phyloP scores from a whole-genome alignment of 2,329 filamentous ascomycete genomes.

The Ceratocystis cubensis region DNA sequence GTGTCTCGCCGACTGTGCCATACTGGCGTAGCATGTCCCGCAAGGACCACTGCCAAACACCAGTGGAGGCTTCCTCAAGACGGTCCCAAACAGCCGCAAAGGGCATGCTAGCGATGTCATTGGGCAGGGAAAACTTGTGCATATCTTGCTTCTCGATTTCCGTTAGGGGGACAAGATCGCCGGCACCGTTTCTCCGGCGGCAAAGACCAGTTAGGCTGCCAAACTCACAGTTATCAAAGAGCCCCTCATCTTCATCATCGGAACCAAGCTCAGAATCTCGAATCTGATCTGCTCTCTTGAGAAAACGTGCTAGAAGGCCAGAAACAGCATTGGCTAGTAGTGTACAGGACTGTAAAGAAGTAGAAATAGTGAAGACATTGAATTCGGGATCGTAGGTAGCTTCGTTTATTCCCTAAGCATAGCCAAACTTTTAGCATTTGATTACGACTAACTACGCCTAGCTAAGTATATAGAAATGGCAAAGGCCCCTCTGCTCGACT shows the following conservation, averaged over 20 bases:
- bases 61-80: neutral
- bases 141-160: neutral
- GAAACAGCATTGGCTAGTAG: neutral
- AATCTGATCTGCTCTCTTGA: neutral
- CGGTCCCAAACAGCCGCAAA: conserved; percentile 11
- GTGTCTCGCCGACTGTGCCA: conserved; percentile 10
- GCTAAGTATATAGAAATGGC: neutral
- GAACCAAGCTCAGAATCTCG: neutral
- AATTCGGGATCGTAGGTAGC: neutral
- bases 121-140: neutral
- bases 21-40: conserved; percentile 12
- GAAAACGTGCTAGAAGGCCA: neutral
- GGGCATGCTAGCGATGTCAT: neutral
- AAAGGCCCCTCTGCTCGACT: neutral
- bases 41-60: conserved; percentile 4
- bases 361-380: neutral
- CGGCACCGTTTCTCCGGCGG: neutral
- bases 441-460: too few relatives aligned
- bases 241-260: neutral
- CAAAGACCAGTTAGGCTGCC: neutral
- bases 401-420: neutral
- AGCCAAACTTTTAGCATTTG: too few relatives aligned
- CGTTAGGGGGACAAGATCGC: neutral
- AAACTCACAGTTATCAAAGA: neutral
- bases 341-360: neutral